Evolutionary conservation across 2,329 filamentous ascomycete species (phyloP).

Genomic region (Rugonectria rugulosa): DNA sequence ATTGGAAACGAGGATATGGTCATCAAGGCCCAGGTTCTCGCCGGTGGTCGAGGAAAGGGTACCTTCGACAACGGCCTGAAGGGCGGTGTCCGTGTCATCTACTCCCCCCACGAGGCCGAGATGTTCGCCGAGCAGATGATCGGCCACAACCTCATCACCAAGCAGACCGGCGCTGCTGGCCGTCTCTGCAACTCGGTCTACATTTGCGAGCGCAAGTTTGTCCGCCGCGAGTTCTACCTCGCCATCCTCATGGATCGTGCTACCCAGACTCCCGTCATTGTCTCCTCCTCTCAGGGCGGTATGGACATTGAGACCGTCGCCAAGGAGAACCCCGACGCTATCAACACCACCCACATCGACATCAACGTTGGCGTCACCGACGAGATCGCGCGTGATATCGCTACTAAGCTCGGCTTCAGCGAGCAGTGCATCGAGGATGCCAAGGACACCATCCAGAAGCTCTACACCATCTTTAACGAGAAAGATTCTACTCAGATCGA

Average conservation of each 20-base stretch:
- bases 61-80: slow-evolving; percentile 98
- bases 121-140: slow-evolving; percentile 99
- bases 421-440: slow-evolving; percentile 97
- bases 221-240: slow-evolving; percentile 98
- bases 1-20: slow-evolving; percentile 97
- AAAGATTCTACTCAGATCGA: slow-evolving; percentile 99
- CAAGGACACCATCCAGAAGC: slow-evolving; percentile 96
- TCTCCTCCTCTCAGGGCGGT: slow-evolving; percentile 96
- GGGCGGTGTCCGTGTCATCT: slow-evolving; percentile 97
- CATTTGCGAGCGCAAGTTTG: slow-evolving; percentile 99
- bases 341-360: slow-evolving; percentile 91
- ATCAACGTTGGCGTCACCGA: slow-evolving; percentile 96
- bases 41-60: slow-evolving; percentile 97
- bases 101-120: slow-evolving; percentile 94
- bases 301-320: slow-evolving; percentile 99
- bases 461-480: slow-evolving; percentile 98
- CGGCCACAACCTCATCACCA: slow-evolving; percentile 98
- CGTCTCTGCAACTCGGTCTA: slow-evolving; percentile 97
- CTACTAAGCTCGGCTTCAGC: slow-evolving; percentile 93
- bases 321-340: slow-evolving; percentile 96
- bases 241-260: slow-evolving; percentile 97
- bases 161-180: slow-evolving; percentile 94
- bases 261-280: slow-evolving; percentile 91
- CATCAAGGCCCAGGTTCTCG: slow-evolving; percentile 99
- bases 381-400: slow-evolving; percentile 89